Conservation (phyloP, 2,329 filamentous ascomycete species). For the Aspergillus fructus region DNA sequence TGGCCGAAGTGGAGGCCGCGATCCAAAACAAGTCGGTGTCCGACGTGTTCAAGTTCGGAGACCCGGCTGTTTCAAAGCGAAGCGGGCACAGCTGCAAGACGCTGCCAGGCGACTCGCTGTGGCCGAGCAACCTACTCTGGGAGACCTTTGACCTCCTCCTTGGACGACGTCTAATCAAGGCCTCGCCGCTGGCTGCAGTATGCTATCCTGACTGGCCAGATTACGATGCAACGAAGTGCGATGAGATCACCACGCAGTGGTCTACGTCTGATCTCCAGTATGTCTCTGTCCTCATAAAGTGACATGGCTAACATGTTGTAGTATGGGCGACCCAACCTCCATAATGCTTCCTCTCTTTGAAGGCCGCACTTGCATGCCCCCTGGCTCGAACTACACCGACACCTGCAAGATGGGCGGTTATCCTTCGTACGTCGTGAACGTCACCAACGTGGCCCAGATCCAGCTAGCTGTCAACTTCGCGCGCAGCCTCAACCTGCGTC, state of each 20-base stretch:
- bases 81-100: conserved; percentile 44
- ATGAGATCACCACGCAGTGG: conserved; percentile 31
- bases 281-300: not conserved
- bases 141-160: conserved; percentile 38
- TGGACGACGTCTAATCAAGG: conserved; percentile 33
- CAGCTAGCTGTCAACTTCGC: conserved; percentile 32
- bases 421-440: conserved; percentile 36
- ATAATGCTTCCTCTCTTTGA: conserved; percentile 29
- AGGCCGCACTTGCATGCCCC: conserved; percentile 26
- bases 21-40: conserved; percentile 28
- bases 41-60: conserved; percentile 34
- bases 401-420: conserved; percentile 31
- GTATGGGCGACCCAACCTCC: conserved; percentile 21
- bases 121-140: conserved; percentile 20
- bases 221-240: conserved; percentile 33
- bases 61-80: conserved; percentile 13
- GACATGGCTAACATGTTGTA: not conserved
- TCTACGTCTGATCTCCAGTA: conserved; percentile 14
- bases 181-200: conserved; percentile 31
- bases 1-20: conserved; percentile 32
- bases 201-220: conserved; percentile 36
- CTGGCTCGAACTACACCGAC: conserved; percentile 33
- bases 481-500: conserved; percentile 30
- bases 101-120: conserved; percentile 22
- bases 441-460: conserved; percentile 31